Base-by-base conservation (phyloP, 2,329 filamentous ascomycete species). In the Fusarium sp. region DNA sequence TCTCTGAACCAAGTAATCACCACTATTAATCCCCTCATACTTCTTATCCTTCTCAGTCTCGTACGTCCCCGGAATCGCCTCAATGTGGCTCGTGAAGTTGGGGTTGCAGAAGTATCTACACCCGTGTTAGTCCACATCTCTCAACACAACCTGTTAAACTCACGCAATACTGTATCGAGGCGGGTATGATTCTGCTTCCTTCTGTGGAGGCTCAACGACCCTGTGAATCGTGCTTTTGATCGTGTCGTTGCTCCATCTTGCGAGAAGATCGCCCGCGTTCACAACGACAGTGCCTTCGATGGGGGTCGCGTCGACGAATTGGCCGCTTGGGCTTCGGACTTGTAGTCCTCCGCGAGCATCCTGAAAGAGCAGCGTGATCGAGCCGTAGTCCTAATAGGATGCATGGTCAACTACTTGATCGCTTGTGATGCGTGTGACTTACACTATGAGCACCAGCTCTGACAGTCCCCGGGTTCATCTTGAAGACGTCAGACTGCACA, bases 181-280 rank as follows among this genome's bases (percentile, higher is more conserved):
- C 2, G 93, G 93, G 77, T 96, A 90, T 39, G 83, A 80, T 17
- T 84, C 84, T 9, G 80, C 81, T 5, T 81, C 82, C 6, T 83
- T 84, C 17, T 83, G 81, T 1, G 92, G 92, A 3, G 94, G 94
- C 80, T 97, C 92, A 7, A 97, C 92, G 1, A 97, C 94, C 13
- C 94, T 89, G 79, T 97, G 94, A 62, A 94, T 88, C 6, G 94
- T 97, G 75, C 92, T 95, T 81, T 92, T 94, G 80, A 97, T 97
- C 6, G 87, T 91, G 74, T 96, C 93, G 75, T 97, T 97, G 67
- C 91, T 93, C 94, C 94, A 97, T 52, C 94, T 84, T 2, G 92
- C 90, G 49, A 97, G 82, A 70, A 97, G 77, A 76, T 97, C 94
- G 2, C 94, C 94, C 0, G 94, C 94, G 74, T 97, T 97, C 68